Percentiles rank a stretch among this genome's conserved stretches.
phyloP scores from a whole-genome alignment of 805 yeast genomes.

The Yamadazyma olivae region DNA sequence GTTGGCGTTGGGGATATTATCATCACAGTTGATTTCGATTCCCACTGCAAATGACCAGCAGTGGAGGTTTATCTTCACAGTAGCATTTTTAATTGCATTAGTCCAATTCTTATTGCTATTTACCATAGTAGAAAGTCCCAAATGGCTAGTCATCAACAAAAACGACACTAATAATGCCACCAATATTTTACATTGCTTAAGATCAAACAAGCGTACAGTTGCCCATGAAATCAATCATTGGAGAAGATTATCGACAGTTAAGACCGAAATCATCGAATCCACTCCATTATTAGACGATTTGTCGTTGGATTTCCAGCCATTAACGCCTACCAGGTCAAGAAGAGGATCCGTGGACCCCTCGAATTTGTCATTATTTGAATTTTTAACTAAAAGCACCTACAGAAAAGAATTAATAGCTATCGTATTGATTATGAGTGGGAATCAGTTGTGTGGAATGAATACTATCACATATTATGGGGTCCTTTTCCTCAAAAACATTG shows the following conservation, averaged over 20 bases:
- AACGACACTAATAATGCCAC: conserved; percentile 29
- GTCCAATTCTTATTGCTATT: conserved; percentile 29
- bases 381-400: conserved; percentile 17
- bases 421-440: conserved; percentile 33
- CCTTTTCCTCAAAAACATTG: conserved; percentile 58
- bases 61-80: conserved; percentile 34
- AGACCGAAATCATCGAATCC: conserved; percentile 4
- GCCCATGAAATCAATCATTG: conserved; percentile 35
- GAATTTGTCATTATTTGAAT: conserved; percentile 12
- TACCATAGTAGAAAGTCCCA: conserved; percentile 38
- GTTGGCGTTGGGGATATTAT: conserved; percentile 35
- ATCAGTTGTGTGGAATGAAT: conserved; percentile 71
- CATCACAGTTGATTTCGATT: conserved; percentile 30
- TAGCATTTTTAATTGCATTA: conserved; percentile 22
- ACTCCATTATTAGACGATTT: conserved; percentile 11
- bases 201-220: conserved; percentile 30
- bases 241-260: conserved; percentile 21
- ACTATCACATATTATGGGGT: conserved; percentile 91
- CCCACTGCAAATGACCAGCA: conserved; percentile 32
- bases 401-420: conserved; percentile 28
- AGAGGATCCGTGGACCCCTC: conserved; percentile 30
- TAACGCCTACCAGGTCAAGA: conserved; percentile 8
- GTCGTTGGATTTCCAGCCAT: neutral
- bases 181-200: conserved; percentile 21
- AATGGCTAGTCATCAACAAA: conserved; percentile 35